phyloP scores from a whole-genome alignment of 306 rosid species.

The Cucumis cinereus region DNA sequence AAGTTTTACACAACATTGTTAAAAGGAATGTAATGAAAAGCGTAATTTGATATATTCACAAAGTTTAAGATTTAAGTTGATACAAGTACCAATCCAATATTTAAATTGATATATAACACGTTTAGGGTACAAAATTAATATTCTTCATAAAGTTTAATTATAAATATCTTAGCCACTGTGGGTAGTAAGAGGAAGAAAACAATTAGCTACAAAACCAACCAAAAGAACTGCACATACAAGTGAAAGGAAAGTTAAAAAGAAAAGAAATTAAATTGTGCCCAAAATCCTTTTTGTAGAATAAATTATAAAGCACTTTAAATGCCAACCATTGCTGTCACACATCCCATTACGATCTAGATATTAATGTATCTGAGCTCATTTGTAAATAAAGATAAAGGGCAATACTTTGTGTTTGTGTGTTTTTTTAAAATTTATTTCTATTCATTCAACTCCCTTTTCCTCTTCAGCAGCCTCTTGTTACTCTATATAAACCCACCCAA shows the following conservation, averaged over 20 bases:
- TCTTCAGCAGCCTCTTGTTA: neutral
- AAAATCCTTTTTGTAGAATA: constrained; percentile 1
- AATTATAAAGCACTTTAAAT: constrained; percentile 7
- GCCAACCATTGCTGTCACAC: constrained; percentile 1
- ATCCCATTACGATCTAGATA: neutral
- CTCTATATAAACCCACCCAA: neutral
- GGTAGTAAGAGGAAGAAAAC: neutral
- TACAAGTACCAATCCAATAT: too few species aligned
- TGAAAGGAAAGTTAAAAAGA: neutral
- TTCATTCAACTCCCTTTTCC: neutral
- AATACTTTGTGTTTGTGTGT: neutral
- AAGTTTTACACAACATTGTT: too few species aligned
- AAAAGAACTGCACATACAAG: neutral
- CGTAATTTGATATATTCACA: too few species aligned
- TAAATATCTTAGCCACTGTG: too few species aligned
- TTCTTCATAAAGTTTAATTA: too few species aligned
- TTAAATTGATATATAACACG: too few species aligned
- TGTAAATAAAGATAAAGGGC: neutral
- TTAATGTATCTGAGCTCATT: neutral
- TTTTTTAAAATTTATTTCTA: neutral
- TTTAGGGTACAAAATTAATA: too few species aligned
- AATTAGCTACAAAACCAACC: neutral
- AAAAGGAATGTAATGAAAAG: too few species aligned
- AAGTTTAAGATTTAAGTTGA: too few species aligned
- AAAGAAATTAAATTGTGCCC: neutral